A percentile compares a stretch with the other conserved stretches of the same genome.
Conservation (phyloP, 257 asterid species). For the Ilex asprella region DNA sequence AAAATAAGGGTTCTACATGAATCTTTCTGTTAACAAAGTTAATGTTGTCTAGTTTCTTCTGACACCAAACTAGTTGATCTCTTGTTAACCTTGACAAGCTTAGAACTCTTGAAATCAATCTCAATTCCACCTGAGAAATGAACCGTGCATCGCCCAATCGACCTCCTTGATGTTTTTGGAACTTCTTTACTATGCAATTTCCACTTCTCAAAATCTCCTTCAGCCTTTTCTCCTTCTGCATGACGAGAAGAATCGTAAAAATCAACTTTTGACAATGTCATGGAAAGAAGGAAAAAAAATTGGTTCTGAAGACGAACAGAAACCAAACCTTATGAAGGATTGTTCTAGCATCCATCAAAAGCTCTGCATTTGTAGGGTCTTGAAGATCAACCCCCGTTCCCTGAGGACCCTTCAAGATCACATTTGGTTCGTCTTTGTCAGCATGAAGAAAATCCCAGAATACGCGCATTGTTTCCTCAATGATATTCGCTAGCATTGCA, state of each 20-base stretch:
- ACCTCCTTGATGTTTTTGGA: conserved; percentile 33
- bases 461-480: conserved; percentile 49
- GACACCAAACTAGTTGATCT: conserved; percentile 69
- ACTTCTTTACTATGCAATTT: conserved; percentile 70
- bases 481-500: conserved; percentile 26
- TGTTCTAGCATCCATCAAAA: conserved; percentile 29
- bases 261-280: neutral
- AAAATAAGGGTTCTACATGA: conserved; percentile 52
- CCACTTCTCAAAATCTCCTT: conserved; percentile 47
- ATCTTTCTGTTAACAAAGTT: conserved; percentile 47
- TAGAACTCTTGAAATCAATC: conserved; percentile 52
- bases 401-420: conserved; percentile 23
- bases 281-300: neutral
- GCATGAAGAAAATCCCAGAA: conserved; percentile 57
- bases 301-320: no score
- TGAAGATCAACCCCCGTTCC: conserved; percentile 19
- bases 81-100: conserved; percentile 44
- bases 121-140: conserved; percentile 56
- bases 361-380: conserved; percentile 28
- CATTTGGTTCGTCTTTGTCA: conserved; percentile 41
- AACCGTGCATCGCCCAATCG: conserved; percentile 17
- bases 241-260: neutral
- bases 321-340: conserved; percentile 58
- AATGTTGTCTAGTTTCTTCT: conserved; percentile 47
- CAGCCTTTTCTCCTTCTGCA: conserved; percentile 70